Base-by-base conservation (phyloP, 805 yeast species). In the Suhomyces faveliae region DNA sequence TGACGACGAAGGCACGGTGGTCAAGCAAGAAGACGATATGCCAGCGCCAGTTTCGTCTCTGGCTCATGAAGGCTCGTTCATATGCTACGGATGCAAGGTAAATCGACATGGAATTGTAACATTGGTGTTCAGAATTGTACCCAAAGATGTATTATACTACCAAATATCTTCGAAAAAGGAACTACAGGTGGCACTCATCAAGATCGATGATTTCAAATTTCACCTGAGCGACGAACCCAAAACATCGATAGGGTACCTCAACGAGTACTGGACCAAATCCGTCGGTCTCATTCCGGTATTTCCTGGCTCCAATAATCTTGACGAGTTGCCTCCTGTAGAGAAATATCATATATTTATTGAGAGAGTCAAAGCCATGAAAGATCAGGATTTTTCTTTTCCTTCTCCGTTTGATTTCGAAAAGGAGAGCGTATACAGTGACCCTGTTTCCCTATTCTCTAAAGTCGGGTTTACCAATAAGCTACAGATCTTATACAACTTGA, bases 81-180 rank as follows among this genome's bases (percentile, higher is more conserved):
- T 63, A 8, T 61, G 58, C 30, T 63, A 59, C 35, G 70, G 67
- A 2, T 54, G 54, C 15, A 55, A 54, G 10, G 39, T 57, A 17
- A 49, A 51, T 17, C 37, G 44, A 8, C 54, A 52, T 40, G 65
- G 64, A 4, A 41, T 66, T 4, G 19, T 62, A 11, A 48, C 63
- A 5, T 35, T 68, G 1, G 55, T 58, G 3, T 65, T 61, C 47
- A 61, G 62, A 41, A 47, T 61, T 4, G 47, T 53, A 4, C 69
- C 72, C 6, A 63, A 58, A 25, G 58, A 62, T 44, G 58, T 56
- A 8, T 45, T 67, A 7, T 59, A 59, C 45, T 67, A 68, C 48
- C 54, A 57, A 12, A 63, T 61, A 33, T 43, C 52, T 22, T 60
- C 71, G 8, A 59, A 58, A 46, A 53, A 54, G 15, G 65, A 62